Evolutionary conservation across 306 rosid species (phyloP).

Genomic region (Coriaria nepalensis): DNA sequence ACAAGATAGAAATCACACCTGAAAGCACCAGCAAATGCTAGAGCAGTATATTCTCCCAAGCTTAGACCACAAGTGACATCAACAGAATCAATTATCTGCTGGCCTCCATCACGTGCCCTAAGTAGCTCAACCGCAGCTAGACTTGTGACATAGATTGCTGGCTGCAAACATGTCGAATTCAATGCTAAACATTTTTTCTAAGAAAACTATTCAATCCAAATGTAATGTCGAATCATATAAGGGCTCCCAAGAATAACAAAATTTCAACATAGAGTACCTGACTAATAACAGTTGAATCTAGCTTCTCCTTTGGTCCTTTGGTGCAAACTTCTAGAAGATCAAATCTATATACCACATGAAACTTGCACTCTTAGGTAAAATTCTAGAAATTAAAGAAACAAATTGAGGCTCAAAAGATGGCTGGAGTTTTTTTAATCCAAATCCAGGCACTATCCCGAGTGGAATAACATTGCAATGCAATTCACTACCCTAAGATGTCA

Average conservation of each 20-base stretch:
- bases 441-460: constrained; percentile 1
- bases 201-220: too few relatives aligned
- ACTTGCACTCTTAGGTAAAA: background rate
- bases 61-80: constrained; percentile 96
- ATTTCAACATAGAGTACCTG: constrained; percentile 37
- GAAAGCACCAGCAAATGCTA: constrained; percentile 87
- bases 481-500: constrained; percentile 58
- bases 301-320: constrained; percentile 88
- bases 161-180: constrained; percentile 44
- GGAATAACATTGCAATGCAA: background rate
- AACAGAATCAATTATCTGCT: constrained; percentile 76
- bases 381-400: background rate
- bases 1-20: constrained; percentile 35
- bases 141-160: constrained; percentile 93
- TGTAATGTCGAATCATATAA: background rate
- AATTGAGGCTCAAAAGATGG: background rate
- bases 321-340: constrained; percentile 87
- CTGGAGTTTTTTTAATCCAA: constrained; percentile 1
- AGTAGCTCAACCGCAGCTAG: constrained; percentile 96
- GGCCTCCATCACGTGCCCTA: constrained; percentile 78
- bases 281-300: constrained; percentile 78
- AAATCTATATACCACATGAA: constrained; percentile 38
- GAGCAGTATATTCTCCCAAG: constrained; percentile 93
- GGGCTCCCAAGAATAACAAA: background rate
- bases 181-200: constrained; percentile 7